phyloP scores from a whole-genome alignment of 345 rosid species.

The Tarenaya hassleriana region DNA sequence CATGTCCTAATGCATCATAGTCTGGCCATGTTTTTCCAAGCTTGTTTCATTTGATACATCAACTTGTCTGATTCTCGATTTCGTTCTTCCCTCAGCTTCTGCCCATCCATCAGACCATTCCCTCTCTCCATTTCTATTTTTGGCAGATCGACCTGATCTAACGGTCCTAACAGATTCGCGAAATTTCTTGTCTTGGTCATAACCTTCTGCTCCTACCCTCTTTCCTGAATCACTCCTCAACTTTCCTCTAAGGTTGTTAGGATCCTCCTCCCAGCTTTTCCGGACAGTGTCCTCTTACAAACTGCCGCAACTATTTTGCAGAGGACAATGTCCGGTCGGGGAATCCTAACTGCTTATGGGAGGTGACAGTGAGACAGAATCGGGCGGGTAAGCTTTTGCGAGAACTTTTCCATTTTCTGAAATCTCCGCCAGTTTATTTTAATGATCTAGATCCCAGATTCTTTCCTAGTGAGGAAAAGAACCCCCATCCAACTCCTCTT shows the following conservation, averaged over 20 bases:
- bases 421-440: slow-evolving; percentile 20
- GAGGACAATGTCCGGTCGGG: background rate
- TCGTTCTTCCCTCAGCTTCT: slow-evolving; percentile 21
- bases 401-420: slow-evolving; percentile 17
- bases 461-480: slow-evolving; percentile 13
- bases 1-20: background rate
- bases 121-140: slow-evolving; percentile 24
- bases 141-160: slow-evolving; percentile 30
- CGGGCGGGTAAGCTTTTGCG: slow-evolving; percentile 30
- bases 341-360: slow-evolving; percentile 17
- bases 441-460: slow-evolving; percentile 24
- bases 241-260: background rate
- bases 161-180: slow-evolving; percentile 55
- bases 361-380: slow-evolving; percentile 18
- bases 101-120: slow-evolving; percentile 27
- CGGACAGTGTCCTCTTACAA: slow-evolving; percentile 8
- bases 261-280: slow-evolving; percentile 7
- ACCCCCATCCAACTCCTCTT: slow-evolving; percentile 18
- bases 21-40: slow-evolving; percentile 8
- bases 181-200: slow-evolving; percentile 1
- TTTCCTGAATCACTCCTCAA: slow-evolving; percentile 1
- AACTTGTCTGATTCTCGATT: slow-evolving; percentile 19
- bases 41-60: slow-evolving; percentile 23
- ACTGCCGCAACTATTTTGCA: slow-evolving; percentile 12
- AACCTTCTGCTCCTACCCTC: slow-evolving; percentile 16